These are phyloP conservation scores for Alternaria brassicicola DNA, from an alignment of 2,329 filamentous ascomycete species.

Conservation along the genomic window DNA sequence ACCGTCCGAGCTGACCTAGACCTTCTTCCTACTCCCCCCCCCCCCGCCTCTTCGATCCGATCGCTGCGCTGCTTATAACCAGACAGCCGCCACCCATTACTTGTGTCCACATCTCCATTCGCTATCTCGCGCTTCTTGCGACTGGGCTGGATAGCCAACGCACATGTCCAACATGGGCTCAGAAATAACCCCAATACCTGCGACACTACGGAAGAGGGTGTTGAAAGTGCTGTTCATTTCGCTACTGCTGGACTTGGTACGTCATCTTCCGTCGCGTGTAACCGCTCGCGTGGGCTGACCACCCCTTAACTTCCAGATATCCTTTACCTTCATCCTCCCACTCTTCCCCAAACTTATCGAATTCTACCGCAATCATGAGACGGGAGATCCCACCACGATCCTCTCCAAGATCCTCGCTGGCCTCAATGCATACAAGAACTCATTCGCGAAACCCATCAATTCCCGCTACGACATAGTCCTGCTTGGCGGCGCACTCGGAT, in stretches of 20 bases:
- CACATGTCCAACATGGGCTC: conserved; percentile 22
- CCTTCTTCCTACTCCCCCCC: no score
- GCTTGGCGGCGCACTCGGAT: conserved; percentile 89
- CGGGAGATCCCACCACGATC: conserved; percentile 63
- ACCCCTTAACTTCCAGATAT: conserved; percentile 67
- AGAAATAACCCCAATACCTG: conserved; percentile 46
- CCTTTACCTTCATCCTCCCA: conserved; percentile 97
- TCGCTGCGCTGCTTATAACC: conserved; percentile 25
- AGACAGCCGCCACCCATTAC: conserved; percentile 15
- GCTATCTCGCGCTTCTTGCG: neutral
- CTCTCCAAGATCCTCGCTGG: conserved; percentile 80
- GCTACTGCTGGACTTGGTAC: conserved; percentile 84
- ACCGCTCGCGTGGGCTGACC: conserved; percentile 15
- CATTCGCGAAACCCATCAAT: conserved; percentile 90
- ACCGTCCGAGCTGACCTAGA: conserved; percentile 13
- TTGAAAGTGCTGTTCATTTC: conserved; percentile 88
- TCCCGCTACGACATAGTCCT: conserved; percentile 97
- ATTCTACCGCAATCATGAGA: conserved; percentile 90
- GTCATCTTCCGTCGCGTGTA: conserved; percentile 39
- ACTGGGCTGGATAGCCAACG: neutral
- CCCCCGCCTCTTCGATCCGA: conserved; percentile 23
- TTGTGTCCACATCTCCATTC: conserved; percentile 17
- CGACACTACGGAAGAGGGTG: conserved; percentile 73
- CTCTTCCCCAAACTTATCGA: conserved; percentile 94
- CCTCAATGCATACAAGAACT: conserved; percentile 92